Conservation (phyloP, 129 eudicot species). For the Gnaphalium uliginosum region DNA sequence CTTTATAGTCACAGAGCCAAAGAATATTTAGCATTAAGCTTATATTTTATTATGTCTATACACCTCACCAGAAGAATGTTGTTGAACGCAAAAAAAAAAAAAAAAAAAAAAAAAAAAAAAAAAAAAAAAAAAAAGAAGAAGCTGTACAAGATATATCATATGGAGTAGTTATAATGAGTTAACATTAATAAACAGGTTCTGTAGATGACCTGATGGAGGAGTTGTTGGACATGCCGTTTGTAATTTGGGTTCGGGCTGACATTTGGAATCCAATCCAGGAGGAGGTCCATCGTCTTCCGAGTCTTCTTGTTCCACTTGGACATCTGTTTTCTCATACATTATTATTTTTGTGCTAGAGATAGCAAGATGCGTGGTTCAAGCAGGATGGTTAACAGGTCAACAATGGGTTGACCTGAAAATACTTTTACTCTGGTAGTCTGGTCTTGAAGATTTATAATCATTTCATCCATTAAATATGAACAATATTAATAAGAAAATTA, state of each 20-base stretch:
- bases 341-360: not conserved
- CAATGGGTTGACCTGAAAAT: not conserved
- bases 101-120: no score
- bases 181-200: slow-evolving; percentile 3
- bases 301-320: slow-evolving; percentile 22
- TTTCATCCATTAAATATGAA: not conserved
- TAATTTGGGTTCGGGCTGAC: slow-evolving; percentile 30
- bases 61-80: no score
- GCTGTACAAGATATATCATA: not conserved
- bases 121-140: no score
- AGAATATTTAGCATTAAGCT: no score
- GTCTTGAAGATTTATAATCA: not conserved
- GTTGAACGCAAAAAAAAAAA: not conserved
- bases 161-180: not conserved
- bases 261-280: slow-evolving; percentile 45
- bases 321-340: slow-evolving; percentile 24
- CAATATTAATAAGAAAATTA: not conserved
- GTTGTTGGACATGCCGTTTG: slow-evolving; percentile 19
- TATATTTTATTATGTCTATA: no score
- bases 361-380: not conserved
- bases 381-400: not conserved
- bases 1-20: not conserved
- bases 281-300: slow-evolving; percentile 44
- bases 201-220: slow-evolving; percentile 28
- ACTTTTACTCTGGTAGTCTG: not conserved